A percentile compares a stretch with the other conserved stretches of the same genome.
Conservation (phyloP, 2,329 filamentous ascomycete genomes). For the Neofusicoccum kwambonambiense region DNA sequence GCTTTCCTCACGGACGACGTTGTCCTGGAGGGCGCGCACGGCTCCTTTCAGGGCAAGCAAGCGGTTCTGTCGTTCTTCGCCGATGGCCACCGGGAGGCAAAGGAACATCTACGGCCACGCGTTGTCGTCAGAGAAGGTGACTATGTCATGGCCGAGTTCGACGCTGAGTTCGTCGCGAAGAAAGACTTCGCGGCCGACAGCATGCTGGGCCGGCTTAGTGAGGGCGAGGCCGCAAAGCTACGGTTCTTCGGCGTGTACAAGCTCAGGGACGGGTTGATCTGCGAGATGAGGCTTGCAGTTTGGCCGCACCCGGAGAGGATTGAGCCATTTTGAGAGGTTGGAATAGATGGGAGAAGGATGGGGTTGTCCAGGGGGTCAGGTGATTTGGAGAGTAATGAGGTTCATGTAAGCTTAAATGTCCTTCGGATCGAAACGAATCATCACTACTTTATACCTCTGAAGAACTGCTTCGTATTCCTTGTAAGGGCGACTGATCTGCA, state of each 20-base stretch:
- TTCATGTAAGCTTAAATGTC: conserved; percentile 1
- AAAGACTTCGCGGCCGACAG: background rate
- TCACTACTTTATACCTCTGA: background rate
- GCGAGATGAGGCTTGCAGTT: background rate
- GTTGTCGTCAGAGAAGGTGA: background rate
- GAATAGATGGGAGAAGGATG: background rate
- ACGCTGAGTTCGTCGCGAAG: background rate
- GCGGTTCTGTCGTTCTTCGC: background rate
- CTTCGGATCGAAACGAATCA: background rate
- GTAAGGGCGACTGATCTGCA: background rate
- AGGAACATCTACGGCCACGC: background rate
- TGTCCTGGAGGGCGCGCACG: background rate
- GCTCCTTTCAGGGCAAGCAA: background rate
- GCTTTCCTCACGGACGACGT: background rate
- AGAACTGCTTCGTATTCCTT: background rate
- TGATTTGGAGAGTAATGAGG: background rate
- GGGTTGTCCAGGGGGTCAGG: background rate
- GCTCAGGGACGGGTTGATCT: background rate
- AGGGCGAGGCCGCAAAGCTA: background rate
- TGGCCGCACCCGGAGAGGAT: background rate
- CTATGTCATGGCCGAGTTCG: background rate
- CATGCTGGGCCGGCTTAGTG: background rate
- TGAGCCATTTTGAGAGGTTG: background rate
- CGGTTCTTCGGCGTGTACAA: background rate
- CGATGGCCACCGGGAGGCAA: background rate